Evolutionary conservation across 345 rosid genomes (phyloP), one percentile per base, ranked within the genome.

Genomic region (Salix purpurea): DNA sequence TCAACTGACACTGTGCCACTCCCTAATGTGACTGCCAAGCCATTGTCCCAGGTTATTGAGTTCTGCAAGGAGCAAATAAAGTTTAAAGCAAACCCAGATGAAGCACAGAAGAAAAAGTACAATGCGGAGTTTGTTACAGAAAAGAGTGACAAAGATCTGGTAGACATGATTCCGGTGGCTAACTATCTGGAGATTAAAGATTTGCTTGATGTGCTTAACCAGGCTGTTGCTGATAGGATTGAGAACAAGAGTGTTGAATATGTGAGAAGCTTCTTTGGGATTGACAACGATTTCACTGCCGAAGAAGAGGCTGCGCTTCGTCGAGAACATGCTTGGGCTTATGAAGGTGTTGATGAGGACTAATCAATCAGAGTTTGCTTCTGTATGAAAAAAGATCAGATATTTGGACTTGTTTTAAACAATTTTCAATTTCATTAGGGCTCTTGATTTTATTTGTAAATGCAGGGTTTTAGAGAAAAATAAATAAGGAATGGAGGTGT

Each of bases 161-260:
- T 70, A 26, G 83, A 84, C 70, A 16, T 86, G 74, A 65, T 86
- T 1, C 11, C 80, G 54, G 89, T 80, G 2, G 85, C 83, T 1
- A 81, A 86, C 36, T 88, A 78, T 64, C 54, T 86, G 23, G 69
- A 88, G n/a, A 73, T 85, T 4, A 82, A 67, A 36, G 67, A 73
- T 15, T 67, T 86, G 62, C 74, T 86, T 44, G 88, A 83, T 4
- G 23, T 78, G 62, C 71, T 88, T 30, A 73, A 42, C 37, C 77
- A 65, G 71, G 58, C 78, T 2, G 65, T 70, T 23, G 87, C 89
- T 13, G 71, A 83, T 2, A 72, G 81, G 71, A 86, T 88, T 37
- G 30, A 78, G 76, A 83, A 84, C 48, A 83, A 70, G 88, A 84
- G 86, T n/a, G 88, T 86, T 16, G 82, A 81, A 77, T 78, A 50